Conservation (phyloP, 31 red algal genomes). For the Porphyra umbilicalis region DNA sequence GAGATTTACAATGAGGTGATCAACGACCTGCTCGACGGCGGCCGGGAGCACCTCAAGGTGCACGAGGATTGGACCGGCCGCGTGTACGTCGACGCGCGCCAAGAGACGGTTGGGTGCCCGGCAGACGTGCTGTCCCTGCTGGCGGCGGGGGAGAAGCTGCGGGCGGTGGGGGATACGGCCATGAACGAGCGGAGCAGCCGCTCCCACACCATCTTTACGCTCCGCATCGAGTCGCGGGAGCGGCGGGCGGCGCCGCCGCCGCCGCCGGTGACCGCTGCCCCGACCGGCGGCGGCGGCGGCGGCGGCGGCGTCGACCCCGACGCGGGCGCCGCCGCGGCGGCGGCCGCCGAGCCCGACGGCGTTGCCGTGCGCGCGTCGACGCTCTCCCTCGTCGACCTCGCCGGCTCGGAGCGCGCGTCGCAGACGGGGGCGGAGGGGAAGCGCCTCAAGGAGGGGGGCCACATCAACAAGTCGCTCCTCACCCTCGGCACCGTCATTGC, state of each 20-base stretch:
- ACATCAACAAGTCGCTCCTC: constrained; percentile 95
- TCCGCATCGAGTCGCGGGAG: constrained; percentile 82
- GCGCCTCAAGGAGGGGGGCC: constrained; percentile 88
- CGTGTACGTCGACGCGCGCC: constrained; percentile 78
- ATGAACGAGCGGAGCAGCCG: constrained; percentile 96
- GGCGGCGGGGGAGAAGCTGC: constrained; percentile 48
- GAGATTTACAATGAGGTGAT: constrained; percentile 99
- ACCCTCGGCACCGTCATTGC: constrained; percentile 95
- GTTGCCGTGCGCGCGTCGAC: constrained; percentile 70
- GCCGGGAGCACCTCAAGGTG: constrained; percentile 79
- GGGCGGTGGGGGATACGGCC: constrained; percentile 85
- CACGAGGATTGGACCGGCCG: constrained; percentile 85
- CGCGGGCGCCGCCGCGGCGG: constrained; percentile 8
- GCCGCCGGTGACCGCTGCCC: neutral
- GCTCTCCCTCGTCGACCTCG: constrained; percentile 88
- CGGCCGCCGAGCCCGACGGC: constrained; percentile 22
- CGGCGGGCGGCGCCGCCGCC: neutral
- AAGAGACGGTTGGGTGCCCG: constrained; percentile 56
- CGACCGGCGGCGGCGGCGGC: no score
- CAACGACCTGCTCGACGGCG: constrained; percentile 63
- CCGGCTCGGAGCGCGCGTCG: constrained; percentile 82
- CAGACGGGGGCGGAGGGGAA: constrained; percentile 85
- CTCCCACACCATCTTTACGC: constrained; percentile 91
- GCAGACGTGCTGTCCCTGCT: constrained; percentile 63
- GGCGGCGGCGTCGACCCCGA: no score